phyloP scores from a whole-genome alignment of 2,329 filamentous ascomycete genomes.

The Trichoderma koningii region DNA sequence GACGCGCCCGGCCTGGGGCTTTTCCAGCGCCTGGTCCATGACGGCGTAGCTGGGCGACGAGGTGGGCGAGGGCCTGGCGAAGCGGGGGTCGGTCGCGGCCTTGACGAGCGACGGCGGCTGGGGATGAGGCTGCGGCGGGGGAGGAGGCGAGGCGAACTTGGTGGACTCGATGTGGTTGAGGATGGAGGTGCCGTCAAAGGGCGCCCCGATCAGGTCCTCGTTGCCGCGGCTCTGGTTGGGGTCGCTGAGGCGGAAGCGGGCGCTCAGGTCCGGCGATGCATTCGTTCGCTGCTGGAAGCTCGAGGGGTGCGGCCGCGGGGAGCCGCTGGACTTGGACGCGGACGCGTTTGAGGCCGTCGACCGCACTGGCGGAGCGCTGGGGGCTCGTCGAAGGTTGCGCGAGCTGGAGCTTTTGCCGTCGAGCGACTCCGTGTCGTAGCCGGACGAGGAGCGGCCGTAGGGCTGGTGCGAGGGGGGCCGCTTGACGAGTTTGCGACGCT shows the following conservation, averaged over 20 bases:
- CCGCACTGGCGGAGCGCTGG: constrained; percentile 58
- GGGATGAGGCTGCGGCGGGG: constrained; percentile 26
- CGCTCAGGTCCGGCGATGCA: constrained; percentile 49
- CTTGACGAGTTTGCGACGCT: constrained; percentile 65
- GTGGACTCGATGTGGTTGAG: constrained; percentile 46
- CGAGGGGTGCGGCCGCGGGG: constrained; percentile 30
- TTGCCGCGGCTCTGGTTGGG: constrained; percentile 35
- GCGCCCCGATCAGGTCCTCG: constrained; percentile 65
- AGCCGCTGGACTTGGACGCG: constrained; percentile 40
- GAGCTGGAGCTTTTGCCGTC: constrained; percentile 58
- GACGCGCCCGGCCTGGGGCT: constrained; percentile 38
- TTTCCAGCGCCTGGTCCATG: constrained; percentile 46
- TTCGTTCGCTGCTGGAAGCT: constrained; percentile 35
- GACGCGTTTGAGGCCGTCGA: constrained; percentile 52
- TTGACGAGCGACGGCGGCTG: constrained; percentile 41
- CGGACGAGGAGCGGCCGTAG: constrained; percentile 51
- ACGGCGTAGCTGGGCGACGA: constrained; percentile 59
- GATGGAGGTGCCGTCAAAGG: constrained; percentile 65
- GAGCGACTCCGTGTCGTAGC: constrained; percentile 57
- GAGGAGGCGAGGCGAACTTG: constrained; percentile 31
- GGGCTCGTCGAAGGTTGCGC: constrained; percentile 61
- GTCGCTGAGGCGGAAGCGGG: constrained; percentile 36
- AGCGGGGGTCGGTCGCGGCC: constrained; percentile 56
- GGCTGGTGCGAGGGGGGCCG: constrained; percentile 56
- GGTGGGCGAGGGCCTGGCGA: constrained; percentile 58